Base-by-base conservation (phyloP, 2,329 filamentous ascomycete species). In the Tolypocladium amazonense region DNA sequence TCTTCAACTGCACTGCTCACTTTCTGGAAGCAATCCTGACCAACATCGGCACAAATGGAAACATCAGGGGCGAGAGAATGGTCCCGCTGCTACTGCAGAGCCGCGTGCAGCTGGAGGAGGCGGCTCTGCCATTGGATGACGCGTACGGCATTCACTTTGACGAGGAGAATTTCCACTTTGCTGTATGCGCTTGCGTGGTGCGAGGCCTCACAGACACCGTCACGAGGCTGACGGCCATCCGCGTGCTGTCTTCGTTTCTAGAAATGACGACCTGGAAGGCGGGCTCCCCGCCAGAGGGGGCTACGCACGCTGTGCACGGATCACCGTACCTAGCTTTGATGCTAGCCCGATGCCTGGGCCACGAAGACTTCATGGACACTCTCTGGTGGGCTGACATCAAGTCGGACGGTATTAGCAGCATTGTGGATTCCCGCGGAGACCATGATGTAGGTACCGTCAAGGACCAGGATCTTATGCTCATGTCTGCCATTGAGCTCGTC, bases 101-200 rank as follows among this genome's bases (percentile, higher is more conserved):
- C 12, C 78, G 85, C 27, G 65, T 71, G 2, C 82, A 82, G 56
- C 75, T 88, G 2, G 84, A 87, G 62, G 83, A 88, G 58, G 84
- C 84, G 8, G 82, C 84, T 4, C 68, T 82, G 23, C 79, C 81
- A 8, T 73, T 89, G 4, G 86, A 89, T 63, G 83, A 87, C 35
- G 79, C 81, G 7, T 88, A 87, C 63, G 86, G 85, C 7, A 80
- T 89, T 45, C 82, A 84, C 63, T 89, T 89, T 66, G 82, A 78
- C 38, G 69, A 74, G 7, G 83, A 88, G 20, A 85, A 81, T 61
- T 89, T 89, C 68, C 86, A 88, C 66, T 86, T 85, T 64, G 85
- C 86, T 0, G 80, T 87, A 1, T 86, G 83, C 65, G 85, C 85
- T 20, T 85, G 83, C 63, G 74, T 89, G 4, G 80, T 85, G 3